Evolutionary conservation across 2,329 filamentous ascomycete genomes (phyloP).

Genomic region (Stachybotrys chlorohalonatus): DNA sequence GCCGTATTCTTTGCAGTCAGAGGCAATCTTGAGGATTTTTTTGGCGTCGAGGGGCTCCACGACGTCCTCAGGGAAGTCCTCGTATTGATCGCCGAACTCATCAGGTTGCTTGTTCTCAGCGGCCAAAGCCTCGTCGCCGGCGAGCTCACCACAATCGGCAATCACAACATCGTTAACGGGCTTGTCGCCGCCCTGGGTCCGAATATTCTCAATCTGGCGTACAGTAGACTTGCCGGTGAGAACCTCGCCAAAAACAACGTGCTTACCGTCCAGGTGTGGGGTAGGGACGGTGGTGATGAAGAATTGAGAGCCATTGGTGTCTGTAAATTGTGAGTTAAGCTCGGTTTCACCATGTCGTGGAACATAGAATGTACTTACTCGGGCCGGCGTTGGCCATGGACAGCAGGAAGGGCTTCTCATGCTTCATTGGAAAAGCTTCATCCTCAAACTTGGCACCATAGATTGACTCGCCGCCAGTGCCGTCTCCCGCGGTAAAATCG

Average conservation of each 20-base stretch:
- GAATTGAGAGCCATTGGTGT: slow-evolving; percentile 96
- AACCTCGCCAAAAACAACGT: slow-evolving; percentile 95
- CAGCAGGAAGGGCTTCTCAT: slow-evolving; percentile 85
- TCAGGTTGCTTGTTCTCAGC: slow-evolving; percentile 65
- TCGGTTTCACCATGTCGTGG: not conserved
- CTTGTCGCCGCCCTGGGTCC: slow-evolving; percentile 68
- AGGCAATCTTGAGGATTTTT: slow-evolving; percentile 68
- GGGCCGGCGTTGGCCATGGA: slow-evolving; percentile 98
- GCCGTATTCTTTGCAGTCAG: slow-evolving; percentile 82
- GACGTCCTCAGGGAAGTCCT: slow-evolving; percentile 91
- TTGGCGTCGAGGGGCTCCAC: slow-evolving; percentile 51
- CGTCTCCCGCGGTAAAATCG: slow-evolving; percentile 91
- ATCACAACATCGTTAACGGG: slow-evolving; percentile 66
- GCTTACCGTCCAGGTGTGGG: slow-evolving; percentile 89
- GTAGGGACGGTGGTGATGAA: slow-evolving; percentile 96
- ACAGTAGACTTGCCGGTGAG: slow-evolving; percentile 86
- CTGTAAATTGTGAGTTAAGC: slow-evolving; percentile 27
- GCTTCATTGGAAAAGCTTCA: slow-evolving; percentile 88
- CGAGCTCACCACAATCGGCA: slow-evolving; percentile 76
- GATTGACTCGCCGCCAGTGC: slow-evolving; percentile 93
- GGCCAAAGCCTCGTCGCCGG: slow-evolving; percentile 57
- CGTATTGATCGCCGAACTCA: slow-evolving; percentile 79
- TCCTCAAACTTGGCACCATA: slow-evolving; percentile 97
- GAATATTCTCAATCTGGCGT: slow-evolving; percentile 79
- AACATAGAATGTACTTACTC: slow-evolving; percentile 40